Evolutionary conservation across 805 yeast genomes (phyloP), one percentile per base, ranked within the genome.

Genomic region (Candida germanica): DNA sequence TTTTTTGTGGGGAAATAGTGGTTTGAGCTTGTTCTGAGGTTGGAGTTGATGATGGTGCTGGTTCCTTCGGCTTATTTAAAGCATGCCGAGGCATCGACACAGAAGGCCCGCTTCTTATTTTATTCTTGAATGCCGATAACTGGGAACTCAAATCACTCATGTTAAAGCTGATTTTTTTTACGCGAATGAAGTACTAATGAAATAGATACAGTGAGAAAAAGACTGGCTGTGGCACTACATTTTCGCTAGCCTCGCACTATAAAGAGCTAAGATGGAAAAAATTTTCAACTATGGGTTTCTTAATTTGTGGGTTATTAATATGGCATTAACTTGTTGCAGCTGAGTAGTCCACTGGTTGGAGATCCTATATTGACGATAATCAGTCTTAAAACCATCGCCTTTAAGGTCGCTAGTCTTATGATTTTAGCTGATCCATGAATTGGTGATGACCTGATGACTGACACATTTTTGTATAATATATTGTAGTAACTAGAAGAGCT

Each of bases 381-480:
- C 93, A 80, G 78, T 87, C 81, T 83, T 86, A 87, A 87, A 87
- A 87, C 96, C 96, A 87, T 87, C 87, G 95, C 89, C 78, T 86
- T 82, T 61, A 88, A 87, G 95, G 95, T 83, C 81, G 87, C 87
- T 82, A 18, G 32, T 71, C 72, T 66, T 68, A 61, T 63, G 71
- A 20, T 31, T 40, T 35, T 22, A 42, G 82, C 75, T 50, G 83
- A 81, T 77, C 88, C 94, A 86, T 86, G 95, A 86, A 82, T 80
- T 73, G 85, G 89, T 83, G 95, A 86, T 86, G 95, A 86, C 95
- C 95, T 86, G 79, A 70, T 66, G 81, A 61, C 71, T 84, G 91
- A 79, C 59, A 84, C 87, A 84, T 69, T 49, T 42, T 20, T 22
- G 6, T 26, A 26, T 26, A 15, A 20, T 20, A 20, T 20, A 10